phyloP scores from a whole-genome alignment of 805 yeast genomes.

The Yarrowia deformans region DNA sequence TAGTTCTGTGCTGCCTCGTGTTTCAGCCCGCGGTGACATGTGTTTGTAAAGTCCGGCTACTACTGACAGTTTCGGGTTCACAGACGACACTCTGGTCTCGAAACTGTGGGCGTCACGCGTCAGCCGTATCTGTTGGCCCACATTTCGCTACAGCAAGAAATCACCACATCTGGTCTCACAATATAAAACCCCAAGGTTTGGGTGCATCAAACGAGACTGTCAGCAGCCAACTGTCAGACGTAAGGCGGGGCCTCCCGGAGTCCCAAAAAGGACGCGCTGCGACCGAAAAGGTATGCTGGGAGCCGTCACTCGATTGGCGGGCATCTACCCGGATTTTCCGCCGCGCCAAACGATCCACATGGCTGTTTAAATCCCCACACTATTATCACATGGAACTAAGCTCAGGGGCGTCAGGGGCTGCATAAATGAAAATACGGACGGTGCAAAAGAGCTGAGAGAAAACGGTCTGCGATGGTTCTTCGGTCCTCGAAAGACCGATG shows the following conservation, averaged over 20 bases:
- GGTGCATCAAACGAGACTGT: not conserved
- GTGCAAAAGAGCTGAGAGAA: too few relatives aligned
- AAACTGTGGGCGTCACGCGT: not conserved
- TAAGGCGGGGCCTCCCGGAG: not conserved
- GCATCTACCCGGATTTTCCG: not conserved
- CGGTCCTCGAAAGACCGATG: not conserved
- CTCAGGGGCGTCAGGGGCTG: slow-evolving; percentile 35
- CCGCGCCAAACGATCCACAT: not conserved
- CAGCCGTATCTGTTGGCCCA: not conserved
- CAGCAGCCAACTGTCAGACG: not conserved
- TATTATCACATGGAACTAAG: slow-evolving; percentile 25
- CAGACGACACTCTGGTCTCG: too few relatives aligned
- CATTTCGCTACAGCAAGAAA: too few relatives aligned
- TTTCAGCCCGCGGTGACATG: too few relatives aligned
- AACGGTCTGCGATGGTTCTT: not conserved
- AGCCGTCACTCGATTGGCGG: not conserved
- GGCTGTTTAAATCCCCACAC: too few relatives aligned
- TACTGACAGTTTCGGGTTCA: too few relatives aligned
- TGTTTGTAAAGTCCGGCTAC: too few relatives aligned
- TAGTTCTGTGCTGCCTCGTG: too few relatives aligned
- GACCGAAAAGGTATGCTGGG: not conserved
- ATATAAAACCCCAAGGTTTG: not conserved
- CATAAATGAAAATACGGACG: not conserved
- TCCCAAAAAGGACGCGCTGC: not conserved
- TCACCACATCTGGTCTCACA: not conserved